phyloP scores from a whole-genome alignment of 208 protist genomes.

The Acanthamoeba lenticulata region DNA sequence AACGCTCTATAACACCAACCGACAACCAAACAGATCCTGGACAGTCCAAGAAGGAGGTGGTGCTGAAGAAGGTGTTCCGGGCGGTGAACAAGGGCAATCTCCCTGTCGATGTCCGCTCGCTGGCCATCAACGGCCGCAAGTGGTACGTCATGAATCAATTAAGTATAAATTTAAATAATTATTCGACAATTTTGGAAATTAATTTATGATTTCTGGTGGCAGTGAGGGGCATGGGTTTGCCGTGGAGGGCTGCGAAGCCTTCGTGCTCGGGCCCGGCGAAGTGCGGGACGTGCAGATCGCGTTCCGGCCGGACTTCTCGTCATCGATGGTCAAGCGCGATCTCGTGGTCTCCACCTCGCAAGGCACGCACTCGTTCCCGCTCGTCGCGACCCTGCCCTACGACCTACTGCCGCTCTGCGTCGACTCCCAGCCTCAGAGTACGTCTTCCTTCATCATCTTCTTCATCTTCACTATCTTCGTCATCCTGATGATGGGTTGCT shows the following conservation, averaged over 20 bases:
- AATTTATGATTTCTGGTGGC: too few species aligned
- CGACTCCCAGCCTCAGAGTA: conserved; percentile 55
- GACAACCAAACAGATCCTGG: conserved; percentile 24
- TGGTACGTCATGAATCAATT: background rate
- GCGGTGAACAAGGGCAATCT: conserved; percentile 64
- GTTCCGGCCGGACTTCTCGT: conserved; percentile 65
- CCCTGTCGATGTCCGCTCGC: conserved; percentile 8
- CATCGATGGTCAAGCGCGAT: conserved; percentile 44
- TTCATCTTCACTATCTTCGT: background rate
- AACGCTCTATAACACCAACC: too few species aligned
- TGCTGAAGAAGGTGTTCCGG: conserved; percentile 46
- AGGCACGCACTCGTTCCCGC: background rate
- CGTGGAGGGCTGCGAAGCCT: background rate
- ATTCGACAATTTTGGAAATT: background rate
- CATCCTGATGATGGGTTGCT: background rate
- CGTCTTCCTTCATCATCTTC: background rate
- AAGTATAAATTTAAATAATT: background rate
- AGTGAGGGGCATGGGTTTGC: conserved; percentile 51
- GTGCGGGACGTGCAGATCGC: conserved; percentile 14
- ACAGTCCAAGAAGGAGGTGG: conserved; percentile 49
- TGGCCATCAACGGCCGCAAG: conserved; percentile 13
- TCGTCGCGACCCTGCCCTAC: conserved; percentile 52
- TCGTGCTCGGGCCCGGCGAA: background rate
- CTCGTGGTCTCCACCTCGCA: conserved; percentile 18
- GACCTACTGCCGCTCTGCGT: conserved; percentile 43